phyloP scores from a whole-genome alignment of 768 basidiomycete species.

The Clitopilus passeckerianus region DNA sequence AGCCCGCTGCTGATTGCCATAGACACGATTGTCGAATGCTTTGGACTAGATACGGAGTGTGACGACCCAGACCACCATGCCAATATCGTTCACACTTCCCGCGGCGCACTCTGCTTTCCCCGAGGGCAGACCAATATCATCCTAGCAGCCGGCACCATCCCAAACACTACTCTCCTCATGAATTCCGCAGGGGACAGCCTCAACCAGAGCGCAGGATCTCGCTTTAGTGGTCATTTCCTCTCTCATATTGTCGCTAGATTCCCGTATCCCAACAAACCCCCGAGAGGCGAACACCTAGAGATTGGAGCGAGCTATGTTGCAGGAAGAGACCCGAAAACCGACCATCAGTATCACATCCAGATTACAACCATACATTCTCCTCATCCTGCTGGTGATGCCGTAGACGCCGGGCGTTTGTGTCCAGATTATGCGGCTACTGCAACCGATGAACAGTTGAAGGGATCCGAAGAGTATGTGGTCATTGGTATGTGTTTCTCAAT shows the following conservation, averaged over 20 bases:
- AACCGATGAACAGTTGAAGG: neutral
- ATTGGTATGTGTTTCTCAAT: neutral
- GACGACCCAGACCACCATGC: neutral
- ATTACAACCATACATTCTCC: neutral
- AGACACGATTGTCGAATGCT: neutral
- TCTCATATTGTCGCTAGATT: neutral
- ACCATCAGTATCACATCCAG: slow-evolving; percentile 6
- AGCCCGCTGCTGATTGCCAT: neutral
- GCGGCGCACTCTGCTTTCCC: slow-evolving; percentile 2
- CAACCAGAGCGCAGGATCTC: neutral
- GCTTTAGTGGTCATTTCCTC: neutral
- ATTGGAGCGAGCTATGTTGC: neutral
- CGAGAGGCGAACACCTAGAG: neutral
- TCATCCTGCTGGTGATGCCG: neutral
- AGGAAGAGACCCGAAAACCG: neutral
- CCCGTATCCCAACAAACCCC: neutral
- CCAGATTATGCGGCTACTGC: neutral
- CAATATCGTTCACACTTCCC: neutral
- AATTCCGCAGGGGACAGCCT: slow-evolving; percentile 1
- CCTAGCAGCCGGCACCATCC: slow-evolving; percentile 7
- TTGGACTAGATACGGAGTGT: neutral
- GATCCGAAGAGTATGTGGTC: neutral
- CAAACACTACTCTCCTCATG: slow-evolving; percentile 7
- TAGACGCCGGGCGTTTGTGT: neutral
- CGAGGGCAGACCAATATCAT: slow-evolving; percentile 6